Evolutionary conservation across 345 rosid species (phyloP).

Genomic region (Camelina neglecta): DNA sequence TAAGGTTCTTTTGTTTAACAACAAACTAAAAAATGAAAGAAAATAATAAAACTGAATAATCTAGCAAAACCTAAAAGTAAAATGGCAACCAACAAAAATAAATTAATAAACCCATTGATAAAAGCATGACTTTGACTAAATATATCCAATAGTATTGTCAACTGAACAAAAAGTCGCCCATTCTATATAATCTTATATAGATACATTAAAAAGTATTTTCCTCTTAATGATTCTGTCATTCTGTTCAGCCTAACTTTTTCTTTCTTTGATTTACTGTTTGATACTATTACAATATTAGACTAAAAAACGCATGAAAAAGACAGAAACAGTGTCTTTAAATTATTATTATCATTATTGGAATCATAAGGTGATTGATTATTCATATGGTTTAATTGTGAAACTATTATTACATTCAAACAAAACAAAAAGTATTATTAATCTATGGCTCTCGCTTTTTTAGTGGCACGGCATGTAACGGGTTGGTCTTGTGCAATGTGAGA

Average conservation of each 20-base stretch:
- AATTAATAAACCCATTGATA: too few relatives aligned
- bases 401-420: neutral
- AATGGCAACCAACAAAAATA: too few relatives aligned
- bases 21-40: too few relatives aligned
- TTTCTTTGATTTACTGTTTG: neutral
- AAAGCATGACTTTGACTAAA: too few relatives aligned
- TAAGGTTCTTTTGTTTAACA: too few relatives aligned
- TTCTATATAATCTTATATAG: neutral
- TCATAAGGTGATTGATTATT: neutral
- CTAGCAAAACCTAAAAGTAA: too few relatives aligned
- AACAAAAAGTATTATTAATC: neutral
- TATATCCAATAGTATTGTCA: too few relatives aligned
- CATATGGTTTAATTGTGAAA: neutral
- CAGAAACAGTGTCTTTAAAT: neutral
- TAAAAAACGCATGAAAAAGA: neutral
- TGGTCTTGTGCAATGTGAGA: slow-evolving; percentile 41
- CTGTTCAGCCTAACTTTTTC: neutral
- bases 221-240: neutral
- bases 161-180: neutral
- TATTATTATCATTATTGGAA: neutral
- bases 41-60: too few relatives aligned
- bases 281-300: neutral
- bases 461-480: slow-evolving; percentile 36
- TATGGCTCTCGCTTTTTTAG: slow-evolving; percentile 7
- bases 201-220: neutral